phyloP scores from a whole-genome alignment of 83 land plant genomes.

The Diphasiastrum complanatum region DNA sequence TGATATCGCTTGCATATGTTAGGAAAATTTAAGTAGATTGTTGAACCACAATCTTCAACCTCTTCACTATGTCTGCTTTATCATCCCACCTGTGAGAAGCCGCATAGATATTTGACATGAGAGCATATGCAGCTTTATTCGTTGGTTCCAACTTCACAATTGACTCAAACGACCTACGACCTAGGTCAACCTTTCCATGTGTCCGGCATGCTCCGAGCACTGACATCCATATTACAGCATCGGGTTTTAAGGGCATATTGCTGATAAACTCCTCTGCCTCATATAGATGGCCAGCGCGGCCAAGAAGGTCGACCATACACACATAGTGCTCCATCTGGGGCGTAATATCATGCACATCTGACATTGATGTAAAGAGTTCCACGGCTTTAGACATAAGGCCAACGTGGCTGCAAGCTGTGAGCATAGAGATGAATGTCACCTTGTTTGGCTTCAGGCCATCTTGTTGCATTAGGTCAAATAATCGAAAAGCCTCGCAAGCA shows the following conservation, averaged over 20 bases:
- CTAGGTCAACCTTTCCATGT: conserved; percentile 22
- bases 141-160: no score
- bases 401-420: conserved; percentile 44
- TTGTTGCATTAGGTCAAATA: conserved; percentile 35
- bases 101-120: no score
- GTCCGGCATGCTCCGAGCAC: conserved; percentile 41
- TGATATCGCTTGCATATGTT: no score
- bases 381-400: conserved; percentile 28
- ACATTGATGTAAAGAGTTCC: conserved; percentile 32
- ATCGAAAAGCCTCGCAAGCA: conserved; percentile 38
- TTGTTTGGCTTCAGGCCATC: conserved; percentile 25
- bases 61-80: no score
- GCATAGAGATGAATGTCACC: conserved; percentile 32
- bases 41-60: no score
- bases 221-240: conserved; percentile 44
- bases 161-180: no score
- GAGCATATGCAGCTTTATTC: no score
- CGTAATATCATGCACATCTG: conserved; percentile 21
- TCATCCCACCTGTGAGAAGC: no score
- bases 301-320: conserved; percentile 38
- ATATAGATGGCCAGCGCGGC: conserved; percentile 35
- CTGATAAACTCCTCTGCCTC: conserved; percentile 40
- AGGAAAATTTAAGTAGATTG: no score
- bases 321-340: conserved; percentile 48
- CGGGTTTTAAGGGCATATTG: conserved; percentile 37